These are phyloP conservation scores for Discostella pseudostelligera DNA, from an alignment of 108 stramenopile genomes.

Conservation along the genomic window DNA sequence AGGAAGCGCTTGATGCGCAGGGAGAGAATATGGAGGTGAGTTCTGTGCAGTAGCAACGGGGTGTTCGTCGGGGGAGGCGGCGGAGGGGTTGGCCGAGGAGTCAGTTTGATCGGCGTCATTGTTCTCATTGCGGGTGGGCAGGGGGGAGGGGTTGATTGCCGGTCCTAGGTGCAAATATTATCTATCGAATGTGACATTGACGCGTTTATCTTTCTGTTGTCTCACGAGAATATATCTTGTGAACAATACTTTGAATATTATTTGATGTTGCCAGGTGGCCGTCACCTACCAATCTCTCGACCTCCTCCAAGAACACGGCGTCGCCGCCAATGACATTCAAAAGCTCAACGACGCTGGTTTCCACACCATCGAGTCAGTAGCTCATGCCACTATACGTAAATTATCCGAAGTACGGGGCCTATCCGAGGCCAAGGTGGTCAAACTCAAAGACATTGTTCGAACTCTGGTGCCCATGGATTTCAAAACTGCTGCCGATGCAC, in stretches of 20 bases:
- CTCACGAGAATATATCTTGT: not conserved
- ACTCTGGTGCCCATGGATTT: slow-evolving; percentile 96
- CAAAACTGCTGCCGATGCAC: slow-evolving; percentile 92
- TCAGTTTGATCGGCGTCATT: not conserved
- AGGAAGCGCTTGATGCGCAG: slow-evolving; percentile 43
- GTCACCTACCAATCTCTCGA: slow-evolving; percentile 74
- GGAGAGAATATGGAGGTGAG: slow-evolving; percentile 53
- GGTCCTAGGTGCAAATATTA: too few species aligned
- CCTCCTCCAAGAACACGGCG: slow-evolving; percentile 91
- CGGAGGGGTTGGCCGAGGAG: not conserved
- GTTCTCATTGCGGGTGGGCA: not conserved
- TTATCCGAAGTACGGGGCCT: slow-evolving; percentile 97
- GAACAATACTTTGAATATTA: slow-evolving; percentile 11
- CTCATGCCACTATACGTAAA: slow-evolving; percentile 92
- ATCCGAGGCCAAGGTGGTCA: slow-evolving; percentile 91
- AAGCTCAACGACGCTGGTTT: slow-evolving; percentile 96
- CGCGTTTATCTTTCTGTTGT: not conserved
- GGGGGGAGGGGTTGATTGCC: too few species aligned
- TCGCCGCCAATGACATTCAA: slow-evolving; percentile 93
- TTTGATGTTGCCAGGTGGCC: slow-evolving; percentile 30
- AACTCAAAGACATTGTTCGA: slow-evolving; percentile 95
- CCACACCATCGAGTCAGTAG: slow-evolving; percentile 96
- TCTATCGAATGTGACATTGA: too few species aligned
- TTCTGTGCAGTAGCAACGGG: not conserved
- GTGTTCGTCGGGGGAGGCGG: not conserved